These are phyloP conservation scores for Pseudevernia furfuracea DNA, from an alignment of 495 filamentous ascomycete genomes.

Conservation along the genomic window DNA sequence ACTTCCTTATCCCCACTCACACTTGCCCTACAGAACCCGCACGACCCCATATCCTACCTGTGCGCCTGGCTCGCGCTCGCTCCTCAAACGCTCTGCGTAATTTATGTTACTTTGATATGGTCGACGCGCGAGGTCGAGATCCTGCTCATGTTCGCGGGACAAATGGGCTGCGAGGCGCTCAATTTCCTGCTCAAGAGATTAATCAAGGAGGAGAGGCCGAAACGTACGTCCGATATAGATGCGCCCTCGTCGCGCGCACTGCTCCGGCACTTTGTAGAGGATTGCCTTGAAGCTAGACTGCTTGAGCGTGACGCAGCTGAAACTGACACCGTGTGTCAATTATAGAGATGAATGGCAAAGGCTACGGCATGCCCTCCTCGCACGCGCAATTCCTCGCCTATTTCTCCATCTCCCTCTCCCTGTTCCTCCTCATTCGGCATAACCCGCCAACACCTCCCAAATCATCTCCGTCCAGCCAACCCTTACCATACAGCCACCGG, in stretches of 20 bases:
- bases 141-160: constrained; percentile 80
- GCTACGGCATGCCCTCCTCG: constrained; percentile 98
- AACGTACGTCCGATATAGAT: constrained; percentile 40
- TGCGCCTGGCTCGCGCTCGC: constrained; percentile 91
- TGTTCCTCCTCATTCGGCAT: constrained; percentile 79
- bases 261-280: background rate
- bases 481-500: constrained; percentile 32
- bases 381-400: constrained; percentile 92
- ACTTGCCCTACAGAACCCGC: constrained; percentile 58
- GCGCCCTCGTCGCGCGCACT: background rate
- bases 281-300: background rate
- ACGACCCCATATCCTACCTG: constrained; percentile 73
- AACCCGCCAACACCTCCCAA: constrained; percentile 38
- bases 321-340: background rate
- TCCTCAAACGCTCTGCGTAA: constrained; percentile 81
- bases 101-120: constrained; percentile 84
- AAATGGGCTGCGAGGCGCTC: constrained; percentile 86
- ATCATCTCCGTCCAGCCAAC: constrained; percentile 26
- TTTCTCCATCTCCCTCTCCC: constrained; percentile 71
- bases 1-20: constrained; percentile 7
- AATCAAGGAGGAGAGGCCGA: constrained; percentile 86
- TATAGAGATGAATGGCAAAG: constrained; percentile 76
- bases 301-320: background rate
- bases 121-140: constrained; percentile 86
- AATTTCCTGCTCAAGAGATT: constrained; percentile 85